A percentile compares a stretch with the other conserved stretches of the same genome.
These are phyloP conservation scores for Metschnikowia orientalis DNA, from an alignment of 805 yeast species.

Conservation along the genomic window DNA sequence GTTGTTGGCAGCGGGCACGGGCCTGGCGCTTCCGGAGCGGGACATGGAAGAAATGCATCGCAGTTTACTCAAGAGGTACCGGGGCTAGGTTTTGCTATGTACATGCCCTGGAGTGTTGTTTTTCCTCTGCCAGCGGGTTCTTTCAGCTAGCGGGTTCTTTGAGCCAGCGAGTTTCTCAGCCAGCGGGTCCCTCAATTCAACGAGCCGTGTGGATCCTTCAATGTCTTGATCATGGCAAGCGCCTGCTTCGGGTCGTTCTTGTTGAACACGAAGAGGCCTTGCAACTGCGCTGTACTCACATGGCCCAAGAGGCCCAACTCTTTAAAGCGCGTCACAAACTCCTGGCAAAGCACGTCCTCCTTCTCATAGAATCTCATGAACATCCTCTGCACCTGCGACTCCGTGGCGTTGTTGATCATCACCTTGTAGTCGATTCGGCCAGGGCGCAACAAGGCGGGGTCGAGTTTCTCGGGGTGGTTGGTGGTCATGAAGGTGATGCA, in stretches of 20 bases:
- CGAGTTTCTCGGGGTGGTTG: constrained; percentile 90
- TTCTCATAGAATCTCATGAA: constrained; percentile 80
- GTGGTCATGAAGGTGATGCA: constrained; percentile 97
- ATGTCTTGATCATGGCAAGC: constrained; percentile 53
- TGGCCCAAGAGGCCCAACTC: constrained; percentile 39
- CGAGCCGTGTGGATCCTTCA: constrained; percentile 27
- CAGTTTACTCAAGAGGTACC: constrained; percentile 29
- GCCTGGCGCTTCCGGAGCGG: constrained; percentile 35
- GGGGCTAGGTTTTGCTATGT: constrained; percentile 23
- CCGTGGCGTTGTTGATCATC: constrained; percentile 81
- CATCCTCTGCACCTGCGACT: constrained; percentile 75
- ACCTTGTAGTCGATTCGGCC: constrained; percentile 89
- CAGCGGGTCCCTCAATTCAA: no score
- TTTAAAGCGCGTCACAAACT: constrained; percentile 43
- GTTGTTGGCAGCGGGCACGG: constrained; percentile 34
- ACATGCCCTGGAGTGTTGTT: no score
- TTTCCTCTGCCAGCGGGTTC: no score
- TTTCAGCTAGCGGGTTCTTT: no score
- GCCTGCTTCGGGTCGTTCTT: constrained; percentile 80
- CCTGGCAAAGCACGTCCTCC: constrained; percentile 49
- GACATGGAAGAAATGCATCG: constrained; percentile 35
- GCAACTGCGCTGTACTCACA: constrained; percentile 90
- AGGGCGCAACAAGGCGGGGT: constrained; percentile 90
- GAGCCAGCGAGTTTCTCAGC: no score
- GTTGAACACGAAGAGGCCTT: constrained; percentile 90